Percentiles rank a stretch among this genome's conserved stretches.
Conservation (phyloP, 1,284 basidiomycete species). For the Irpex sp. region DNA sequence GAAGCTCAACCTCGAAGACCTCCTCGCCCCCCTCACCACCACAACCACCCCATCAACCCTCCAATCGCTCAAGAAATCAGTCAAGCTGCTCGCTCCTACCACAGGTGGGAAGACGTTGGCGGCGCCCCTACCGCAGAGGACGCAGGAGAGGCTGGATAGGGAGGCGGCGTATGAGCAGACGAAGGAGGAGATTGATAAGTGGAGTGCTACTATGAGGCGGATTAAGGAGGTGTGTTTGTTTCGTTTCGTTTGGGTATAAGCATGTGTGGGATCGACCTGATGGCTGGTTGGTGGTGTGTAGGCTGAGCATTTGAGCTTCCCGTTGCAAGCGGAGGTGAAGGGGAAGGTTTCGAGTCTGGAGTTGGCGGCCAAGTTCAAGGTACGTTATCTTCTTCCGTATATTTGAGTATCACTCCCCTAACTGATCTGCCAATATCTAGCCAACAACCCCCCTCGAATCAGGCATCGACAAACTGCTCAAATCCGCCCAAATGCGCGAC, state of each 20-base stretch:
- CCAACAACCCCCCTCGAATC: conserved; percentile 79
- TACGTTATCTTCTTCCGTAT: conserved; percentile 20
- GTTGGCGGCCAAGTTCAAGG: conserved; percentile 80
- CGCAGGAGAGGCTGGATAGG: conserved; percentile 88
- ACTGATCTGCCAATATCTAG: conserved; percentile 28
- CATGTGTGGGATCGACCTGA: no score
- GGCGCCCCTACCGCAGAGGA: conserved; percentile 83
- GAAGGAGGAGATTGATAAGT: conserved; percentile 90
- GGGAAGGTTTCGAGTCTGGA: conserved; percentile 72
- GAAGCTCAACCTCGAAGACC: conserved; percentile 69
- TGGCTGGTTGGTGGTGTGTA: conserved; percentile 23
- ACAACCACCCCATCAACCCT: conserved; percentile 49
- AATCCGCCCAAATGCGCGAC: conserved; percentile 77
- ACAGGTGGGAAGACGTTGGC: conserved; percentile 62
- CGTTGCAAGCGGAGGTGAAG: conserved; percentile 69
- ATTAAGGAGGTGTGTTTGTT: conserved; percentile 70
- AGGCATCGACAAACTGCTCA: conserved; percentile 73
- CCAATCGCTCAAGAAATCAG: conserved; percentile 65
- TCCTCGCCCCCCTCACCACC: conserved; percentile 64
- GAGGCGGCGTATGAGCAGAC: conserved; percentile 94
- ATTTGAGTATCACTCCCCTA: neutral
- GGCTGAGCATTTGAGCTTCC: conserved; percentile 92
- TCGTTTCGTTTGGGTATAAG: neutral
- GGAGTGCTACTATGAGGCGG: conserved; percentile 87
- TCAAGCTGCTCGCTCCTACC: conserved; percentile 54